phyloP scores from a whole-genome alignment of 345 rosid genomes.

The Balakata baccata region DNA sequence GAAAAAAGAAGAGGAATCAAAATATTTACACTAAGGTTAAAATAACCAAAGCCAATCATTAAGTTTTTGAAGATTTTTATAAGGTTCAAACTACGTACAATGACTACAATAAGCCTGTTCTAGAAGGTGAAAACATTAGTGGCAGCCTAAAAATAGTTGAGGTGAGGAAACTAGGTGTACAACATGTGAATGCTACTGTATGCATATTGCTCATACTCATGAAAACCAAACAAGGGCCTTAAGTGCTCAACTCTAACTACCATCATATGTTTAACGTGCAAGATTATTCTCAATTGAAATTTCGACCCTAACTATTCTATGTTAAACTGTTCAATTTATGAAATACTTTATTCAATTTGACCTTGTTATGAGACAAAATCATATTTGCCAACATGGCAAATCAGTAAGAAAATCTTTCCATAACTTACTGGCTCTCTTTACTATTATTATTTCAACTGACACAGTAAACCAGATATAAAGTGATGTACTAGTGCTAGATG shows the following conservation, averaged over 20 bases:
- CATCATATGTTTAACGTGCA: neutral
- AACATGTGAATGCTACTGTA: neutral
- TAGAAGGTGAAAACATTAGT: neutral
- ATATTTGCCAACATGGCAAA: neutral
- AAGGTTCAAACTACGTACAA: too few relatives aligned
- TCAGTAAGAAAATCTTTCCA: neutral
- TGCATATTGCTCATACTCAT: neutral
- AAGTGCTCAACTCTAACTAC: neutral
- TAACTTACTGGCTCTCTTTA: neutral
- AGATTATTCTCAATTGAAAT: too few relatives aligned
- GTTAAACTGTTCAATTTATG: neutral
- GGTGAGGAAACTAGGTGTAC: neutral
- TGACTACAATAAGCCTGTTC: neutral
- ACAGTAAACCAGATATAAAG: neutral
- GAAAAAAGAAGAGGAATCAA: neutral
- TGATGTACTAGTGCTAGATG: too few relatives aligned
- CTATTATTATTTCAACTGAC: neutral
- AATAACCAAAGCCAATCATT: too few relatives aligned
- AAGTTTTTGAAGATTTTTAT: too few relatives aligned
- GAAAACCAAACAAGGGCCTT: neutral
- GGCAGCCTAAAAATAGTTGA: neutral
- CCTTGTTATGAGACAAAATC: neutral
- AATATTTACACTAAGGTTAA: neutral
- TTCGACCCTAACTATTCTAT: neutral
- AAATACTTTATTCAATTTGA: neutral